Evolutionary conservation across 2,329 filamentous ascomycete genomes (phyloP), one percentile per base, ranked within the genome.

Genomic region (Bipolaris zeicola): DNA sequence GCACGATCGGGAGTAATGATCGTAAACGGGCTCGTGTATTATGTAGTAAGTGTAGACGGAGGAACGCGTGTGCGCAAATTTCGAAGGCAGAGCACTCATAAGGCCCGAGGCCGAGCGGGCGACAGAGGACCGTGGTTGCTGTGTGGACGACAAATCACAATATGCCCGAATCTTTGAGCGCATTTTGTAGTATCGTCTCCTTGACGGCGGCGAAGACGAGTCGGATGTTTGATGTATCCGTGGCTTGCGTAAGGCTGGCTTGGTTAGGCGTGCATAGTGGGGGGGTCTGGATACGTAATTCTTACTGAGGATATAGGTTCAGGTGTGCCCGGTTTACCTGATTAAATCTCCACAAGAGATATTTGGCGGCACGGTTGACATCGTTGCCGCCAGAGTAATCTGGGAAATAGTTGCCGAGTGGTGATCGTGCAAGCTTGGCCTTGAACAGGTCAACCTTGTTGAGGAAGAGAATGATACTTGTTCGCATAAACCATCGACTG

Each of bases 361-460:
- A 99, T 77, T 99, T 99, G 52, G 95, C 95, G 5, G 95, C 95
- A 75, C 96, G 92, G 77, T 98, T 98, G 71, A 98, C 93, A 77
- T 99, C 95, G 76, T 96, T 96, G 47, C 95, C 95, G 28, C 95
- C 95, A 0, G 93, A 96, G 75, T 99, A 99, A 76, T 99, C 95
- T 0, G 93, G 94, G 72, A 99, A 99, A 77, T 98, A 99, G 74
- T 94, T 96, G 67, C 89, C 91, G 43, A 99, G 79, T 0, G 95
- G 94, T 52, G 92, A 97, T 62, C 93, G 87, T 52, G 87, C 87
- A 26, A 99, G 87, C 77, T 99, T 99, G 72, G 92, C 89, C 76
- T 95, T 94, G 84, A 99, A 99, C 56, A 99, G 86, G 80, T 99
- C 95, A 66, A 99, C 95, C 78, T 99, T 99, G 82, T 99, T 99